phyloP scores from a whole-genome alignment of 1,139 yeast genomes.

The Candida sp. region DNA sequence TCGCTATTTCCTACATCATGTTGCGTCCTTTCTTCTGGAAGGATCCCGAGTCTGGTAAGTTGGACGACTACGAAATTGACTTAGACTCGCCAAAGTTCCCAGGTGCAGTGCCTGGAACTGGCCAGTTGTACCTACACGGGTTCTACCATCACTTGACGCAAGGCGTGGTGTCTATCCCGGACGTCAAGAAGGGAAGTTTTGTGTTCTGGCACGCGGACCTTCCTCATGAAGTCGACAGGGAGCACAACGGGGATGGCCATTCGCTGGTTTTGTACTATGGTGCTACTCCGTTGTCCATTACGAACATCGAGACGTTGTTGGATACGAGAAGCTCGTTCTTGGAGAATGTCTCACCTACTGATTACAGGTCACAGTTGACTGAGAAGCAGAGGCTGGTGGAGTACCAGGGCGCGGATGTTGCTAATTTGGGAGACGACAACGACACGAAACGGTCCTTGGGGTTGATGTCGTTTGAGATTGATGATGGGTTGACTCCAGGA shows the following conservation, averaged over 20 bases:
- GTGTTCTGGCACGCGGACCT: conserved; percentile 57
- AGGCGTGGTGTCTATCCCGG: conserved; percentile 33
- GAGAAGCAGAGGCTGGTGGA: conserved; percentile 15
- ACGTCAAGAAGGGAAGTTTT: conserved; percentile 42
- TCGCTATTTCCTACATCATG: conserved; percentile 43
- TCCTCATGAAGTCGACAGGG: conserved; percentile 50
- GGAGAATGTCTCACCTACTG: conserved; percentile 19
- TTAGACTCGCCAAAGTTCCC: conserved; percentile 25
- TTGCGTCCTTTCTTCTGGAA: conserved; percentile 50
- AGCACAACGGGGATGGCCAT: conserved; percentile 39
- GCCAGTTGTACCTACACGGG: conserved; percentile 22
- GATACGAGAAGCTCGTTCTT: conserved; percentile 18
- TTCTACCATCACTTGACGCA: conserved; percentile 33
- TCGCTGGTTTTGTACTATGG: conserved; percentile 38
- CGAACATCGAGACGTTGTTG: conserved; percentile 17
- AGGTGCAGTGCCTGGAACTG: conserved; percentile 23
- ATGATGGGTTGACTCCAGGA: conserved; percentile 23
- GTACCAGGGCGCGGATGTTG: conserved; percentile 18
- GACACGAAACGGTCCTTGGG: conserved; percentile 29
- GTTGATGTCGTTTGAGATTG: conserved; percentile 19
- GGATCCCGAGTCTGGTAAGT: conserved; percentile 12
- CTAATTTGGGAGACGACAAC: conserved; percentile 19
- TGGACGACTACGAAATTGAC: conserved; percentile 26
- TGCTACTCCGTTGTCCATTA: conserved; percentile 18
- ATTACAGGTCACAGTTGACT: conserved; percentile 19